These are phyloP conservation scores for Phytophthora hibernalis DNA, from an alignment of 352 stramenopile genomes.

Conservation along the genomic window DNA sequence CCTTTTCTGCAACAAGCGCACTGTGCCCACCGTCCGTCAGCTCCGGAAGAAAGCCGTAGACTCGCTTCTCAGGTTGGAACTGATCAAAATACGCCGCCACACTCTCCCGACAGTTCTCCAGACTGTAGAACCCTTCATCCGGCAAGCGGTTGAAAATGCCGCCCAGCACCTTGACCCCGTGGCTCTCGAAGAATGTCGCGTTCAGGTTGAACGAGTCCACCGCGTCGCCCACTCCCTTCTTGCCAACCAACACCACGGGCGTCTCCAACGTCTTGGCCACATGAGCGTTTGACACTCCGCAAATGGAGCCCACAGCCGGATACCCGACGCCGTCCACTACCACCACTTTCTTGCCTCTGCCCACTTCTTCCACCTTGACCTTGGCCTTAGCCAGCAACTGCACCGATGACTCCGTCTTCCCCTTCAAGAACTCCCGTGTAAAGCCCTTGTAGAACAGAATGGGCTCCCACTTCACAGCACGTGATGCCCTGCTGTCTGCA, in stretches of 20 bases:
- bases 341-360: slow-evolving; percentile 90
- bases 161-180: slow-evolving; percentile 93
- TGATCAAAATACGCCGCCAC: slow-evolving; percentile 94
- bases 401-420: slow-evolving; percentile 85
- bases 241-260: slow-evolving; percentile 95
- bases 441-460: slow-evolving; percentile 98
- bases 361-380: slow-evolving; percentile 90
- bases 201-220: slow-evolving; percentile 99
- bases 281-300: slow-evolving; percentile 76
- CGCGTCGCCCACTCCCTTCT: slow-evolving; percentile 96
- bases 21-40: slow-evolving; percentile 41
- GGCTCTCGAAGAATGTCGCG: slow-evolving; percentile 94
- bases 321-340: slow-evolving; percentile 98
- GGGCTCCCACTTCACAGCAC: slow-evolving; percentile 91
- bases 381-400: slow-evolving; percentile 88
- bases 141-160: slow-evolving; percentile 96
- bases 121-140: slow-evolving; percentile 94
- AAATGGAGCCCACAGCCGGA: slow-evolving; percentile 89
- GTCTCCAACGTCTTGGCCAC: slow-evolving; percentile 69
- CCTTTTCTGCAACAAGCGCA: slow-evolving; percentile 29
- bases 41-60: slow-evolving; percentile 90
- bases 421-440: slow-evolving; percentile 95
- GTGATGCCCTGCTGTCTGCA: slow-evolving; percentile 91
- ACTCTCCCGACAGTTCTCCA: slow-evolving; percentile 90
- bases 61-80: slow-evolving; percentile 64